Conservation (phyloP, 2,329 filamentous ascomycete genomes). For the Dactylonectria macrodidyma region DNA sequence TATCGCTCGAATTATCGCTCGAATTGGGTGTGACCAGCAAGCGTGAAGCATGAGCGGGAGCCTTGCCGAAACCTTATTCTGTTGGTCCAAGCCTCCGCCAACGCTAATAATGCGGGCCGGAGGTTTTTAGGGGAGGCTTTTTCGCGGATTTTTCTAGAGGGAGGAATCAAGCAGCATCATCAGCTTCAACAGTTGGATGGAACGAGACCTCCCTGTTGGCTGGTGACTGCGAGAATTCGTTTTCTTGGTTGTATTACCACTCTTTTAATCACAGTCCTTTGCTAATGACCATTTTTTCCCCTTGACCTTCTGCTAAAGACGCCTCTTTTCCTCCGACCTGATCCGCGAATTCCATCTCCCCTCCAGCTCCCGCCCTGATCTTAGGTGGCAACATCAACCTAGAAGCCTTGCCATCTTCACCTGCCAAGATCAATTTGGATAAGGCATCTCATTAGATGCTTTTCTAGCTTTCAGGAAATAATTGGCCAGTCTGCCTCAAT, state of each 20-base stretch:
- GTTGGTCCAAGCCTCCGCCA: no score
- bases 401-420: no score
- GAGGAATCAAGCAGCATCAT: neutral
- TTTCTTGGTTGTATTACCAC: slow-evolving; percentile 1
- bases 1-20: no score
- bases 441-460: no score
- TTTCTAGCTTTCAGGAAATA: no score
- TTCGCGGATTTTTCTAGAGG: neutral
- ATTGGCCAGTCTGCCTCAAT: no score
- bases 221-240: neutral
- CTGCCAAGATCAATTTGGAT: no score
- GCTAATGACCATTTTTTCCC: neutral
- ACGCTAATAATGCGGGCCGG: neutral
- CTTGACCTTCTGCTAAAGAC: neutral
- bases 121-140: neutral
- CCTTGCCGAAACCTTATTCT: no score
- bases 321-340: neutral
- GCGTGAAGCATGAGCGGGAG: no score
- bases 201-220: neutral
- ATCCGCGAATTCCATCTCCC: neutral
- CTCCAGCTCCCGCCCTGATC: neutral
- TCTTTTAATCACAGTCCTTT: neutral
- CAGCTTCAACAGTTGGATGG: neutral
- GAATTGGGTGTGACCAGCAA: no score
- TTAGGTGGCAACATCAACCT: no score